These are phyloP conservation scores for Fusarium robinianum DNA, from an alignment of 2,329 filamentous ascomycete species.

Conservation along the genomic window DNA sequence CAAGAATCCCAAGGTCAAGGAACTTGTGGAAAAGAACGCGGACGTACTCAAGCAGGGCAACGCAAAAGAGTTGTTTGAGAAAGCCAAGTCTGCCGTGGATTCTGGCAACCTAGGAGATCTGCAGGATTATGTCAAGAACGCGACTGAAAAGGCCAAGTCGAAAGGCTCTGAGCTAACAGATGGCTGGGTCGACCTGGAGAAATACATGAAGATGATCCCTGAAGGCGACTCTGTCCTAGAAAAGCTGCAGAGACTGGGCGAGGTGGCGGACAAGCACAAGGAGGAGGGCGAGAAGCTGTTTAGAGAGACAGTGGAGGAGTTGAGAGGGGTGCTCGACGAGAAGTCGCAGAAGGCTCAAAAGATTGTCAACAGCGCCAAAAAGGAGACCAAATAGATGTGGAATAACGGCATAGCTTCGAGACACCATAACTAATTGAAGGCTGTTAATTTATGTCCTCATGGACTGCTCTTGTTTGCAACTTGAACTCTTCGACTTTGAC, in stretches of 20 bases:
- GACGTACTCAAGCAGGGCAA: constrained; percentile 71
- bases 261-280: constrained; percentile 69
- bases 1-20: constrained; percentile 76
- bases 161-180: constrained; percentile 45
- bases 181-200: constrained; percentile 56
- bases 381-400: constrained; percentile 50
- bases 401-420: no score
- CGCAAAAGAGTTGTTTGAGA: constrained; percentile 64
- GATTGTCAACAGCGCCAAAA: constrained; percentile 59
- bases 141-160: constrained; percentile 50
- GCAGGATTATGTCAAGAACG: constrained; percentile 42
- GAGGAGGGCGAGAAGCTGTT: constrained; percentile 71
- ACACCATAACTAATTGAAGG: no score
- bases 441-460: no score
- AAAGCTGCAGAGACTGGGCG: constrained; percentile 67
- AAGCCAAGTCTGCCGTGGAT: constrained; percentile 63
- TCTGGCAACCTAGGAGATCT: constrained; percentile 60
- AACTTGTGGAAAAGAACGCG: constrained; percentile 72
- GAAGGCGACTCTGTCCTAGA: constrained; percentile 66
- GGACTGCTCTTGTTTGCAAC: no score
- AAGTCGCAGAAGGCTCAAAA: constrained; percentile 62
- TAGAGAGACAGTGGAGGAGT: constrained; percentile 69
- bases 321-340: constrained; percentile 66
- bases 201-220: constrained; percentile 69
- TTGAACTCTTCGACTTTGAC: no score